phyloP scores from a whole-genome alignment of 2,329 filamentous ascomycete genomes.

The Elsinoe arachidis region DNA sequence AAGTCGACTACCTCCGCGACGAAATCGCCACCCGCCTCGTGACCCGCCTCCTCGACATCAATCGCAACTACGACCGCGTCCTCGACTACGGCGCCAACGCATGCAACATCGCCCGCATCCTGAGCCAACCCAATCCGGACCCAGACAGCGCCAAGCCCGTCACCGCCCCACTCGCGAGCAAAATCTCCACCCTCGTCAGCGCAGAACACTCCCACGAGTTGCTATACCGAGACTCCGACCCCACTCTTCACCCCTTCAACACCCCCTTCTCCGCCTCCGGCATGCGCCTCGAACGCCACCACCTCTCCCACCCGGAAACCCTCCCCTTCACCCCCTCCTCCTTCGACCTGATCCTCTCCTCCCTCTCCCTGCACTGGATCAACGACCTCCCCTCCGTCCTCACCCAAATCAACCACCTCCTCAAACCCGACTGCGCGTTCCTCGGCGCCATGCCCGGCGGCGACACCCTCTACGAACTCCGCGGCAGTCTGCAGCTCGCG shows the following conservation, averaged over 20 bases:
- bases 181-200: slow-evolving; percentile 67
- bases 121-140: slow-evolving; percentile 55
- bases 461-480: slow-evolving; percentile 86
- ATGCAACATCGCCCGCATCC: slow-evolving; percentile 80
- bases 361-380: slow-evolving; percentile 89
- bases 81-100: slow-evolving; percentile 93
- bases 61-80: slow-evolving; percentile 71
- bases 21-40: slow-evolving; percentile 79
- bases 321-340: slow-evolving; percentile 66
- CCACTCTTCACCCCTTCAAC: slow-evolving; percentile 55
- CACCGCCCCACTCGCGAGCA: slow-evolving; percentile 59
- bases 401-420: slow-evolving; percentile 71
- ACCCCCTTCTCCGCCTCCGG: slow-evolving; percentile 32
- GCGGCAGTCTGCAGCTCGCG: slow-evolving; percentile 85
- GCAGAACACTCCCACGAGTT: slow-evolving; percentile 71
- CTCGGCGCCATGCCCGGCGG: slow-evolving; percentile 95
- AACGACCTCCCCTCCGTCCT: slow-evolving; percentile 87
- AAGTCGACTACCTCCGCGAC: slow-evolving; percentile 87
- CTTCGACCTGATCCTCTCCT: slow-evolving; percentile 87
- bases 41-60: slow-evolving; percentile 86
- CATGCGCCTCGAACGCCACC: slow-evolving; percentile 62
- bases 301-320: slow-evolving; percentile 65
- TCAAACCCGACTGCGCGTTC: slow-evolving; percentile 87
- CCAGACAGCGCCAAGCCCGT: slow-evolving; percentile 53
- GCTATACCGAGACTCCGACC: slow-evolving; percentile 68